Evolutionary conservation across 164 flowering plant genomes (phyloP).

Genomic region (Stephania cephalantha): DNA sequence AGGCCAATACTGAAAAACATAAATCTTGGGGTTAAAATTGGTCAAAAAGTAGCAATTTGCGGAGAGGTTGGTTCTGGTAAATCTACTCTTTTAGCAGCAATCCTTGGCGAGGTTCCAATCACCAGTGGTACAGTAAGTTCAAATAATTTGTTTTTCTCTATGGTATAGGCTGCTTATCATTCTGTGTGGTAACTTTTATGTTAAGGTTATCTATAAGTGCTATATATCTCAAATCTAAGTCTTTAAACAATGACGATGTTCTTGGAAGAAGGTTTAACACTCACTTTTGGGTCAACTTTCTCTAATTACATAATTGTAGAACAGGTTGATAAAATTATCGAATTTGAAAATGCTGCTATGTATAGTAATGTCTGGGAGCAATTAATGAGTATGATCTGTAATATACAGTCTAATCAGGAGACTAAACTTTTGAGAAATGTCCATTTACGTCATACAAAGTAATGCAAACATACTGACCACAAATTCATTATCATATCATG

Average conservation of each 20-base stretch:
- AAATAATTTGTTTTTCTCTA: background rate
- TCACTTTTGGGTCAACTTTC: background rate
- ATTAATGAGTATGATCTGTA: background rate
- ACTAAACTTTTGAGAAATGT: no score
- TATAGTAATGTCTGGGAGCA: background rate
- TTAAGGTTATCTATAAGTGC: background rate
- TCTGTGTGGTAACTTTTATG: background rate
- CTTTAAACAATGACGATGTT: background rate
- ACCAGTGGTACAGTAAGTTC: slow-evolving; percentile 46
- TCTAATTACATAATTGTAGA: background rate
- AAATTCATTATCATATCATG: no score
- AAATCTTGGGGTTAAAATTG: slow-evolving; percentile 33
- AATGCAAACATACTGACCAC: no score
- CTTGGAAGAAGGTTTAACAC: background rate
- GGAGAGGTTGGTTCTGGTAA: slow-evolving; percentile 77
- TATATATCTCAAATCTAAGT: background rate
- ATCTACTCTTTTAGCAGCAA: slow-evolving; percentile 61
- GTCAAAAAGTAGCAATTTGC: slow-evolving; percentile 54
- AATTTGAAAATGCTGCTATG: background rate
- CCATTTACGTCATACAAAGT: no score
- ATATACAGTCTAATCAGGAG: background rate
- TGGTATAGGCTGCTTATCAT: background rate
- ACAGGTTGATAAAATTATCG: background rate
- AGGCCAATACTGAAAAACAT: slow-evolving; percentile 41
- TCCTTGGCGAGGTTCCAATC: slow-evolving; percentile 57